phyloP scores from a whole-genome alignment of 176 grass and related monocot genomes.

The Microstegium vimineum region DNA sequence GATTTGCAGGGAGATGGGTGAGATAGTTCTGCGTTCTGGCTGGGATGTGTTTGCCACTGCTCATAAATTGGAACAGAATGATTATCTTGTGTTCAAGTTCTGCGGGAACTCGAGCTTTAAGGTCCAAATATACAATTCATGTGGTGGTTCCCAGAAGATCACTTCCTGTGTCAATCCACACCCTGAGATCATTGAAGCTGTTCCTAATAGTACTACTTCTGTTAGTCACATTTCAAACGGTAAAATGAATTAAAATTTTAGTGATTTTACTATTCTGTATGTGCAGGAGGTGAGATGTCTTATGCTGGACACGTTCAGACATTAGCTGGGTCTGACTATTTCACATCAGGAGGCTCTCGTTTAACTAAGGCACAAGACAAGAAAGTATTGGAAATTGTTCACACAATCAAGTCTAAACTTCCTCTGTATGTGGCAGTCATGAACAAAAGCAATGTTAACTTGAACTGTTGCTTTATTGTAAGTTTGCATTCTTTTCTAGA shows the following conservation, averaged over 20 bases:
- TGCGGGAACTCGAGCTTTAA: constrained; percentile 15
- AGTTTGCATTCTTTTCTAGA: neutral
- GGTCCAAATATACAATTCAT: constrained; percentile 6
- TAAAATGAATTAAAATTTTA: neutral
- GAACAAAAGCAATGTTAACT: neutral
- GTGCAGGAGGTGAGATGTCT: neutral
- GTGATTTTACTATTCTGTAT: neutral
- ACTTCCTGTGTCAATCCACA: neutral
- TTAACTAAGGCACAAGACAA: neutral
- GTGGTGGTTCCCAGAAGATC: neutral
- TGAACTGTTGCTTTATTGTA: neutral
- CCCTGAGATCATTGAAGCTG: neutral
- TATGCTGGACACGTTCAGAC: neutral
- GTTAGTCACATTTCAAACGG: neutral
- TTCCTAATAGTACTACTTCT: neutral
- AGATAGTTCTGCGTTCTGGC: constrained; percentile 19
- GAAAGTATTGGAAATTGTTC: neutral
- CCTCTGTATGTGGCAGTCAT: neutral
- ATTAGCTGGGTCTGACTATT: neutral
- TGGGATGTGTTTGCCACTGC: constrained; percentile 18
- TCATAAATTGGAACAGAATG: constrained; percentile 10
- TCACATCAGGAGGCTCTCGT: neutral
- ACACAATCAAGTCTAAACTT: neutral
- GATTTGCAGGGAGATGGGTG: neutral
- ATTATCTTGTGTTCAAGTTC: constrained; percentile 30